These are phyloP conservation scores for Nigrospora oryzae DNA, from an alignment of 2,329 filamentous ascomycete species.

Conservation along the genomic window DNA sequence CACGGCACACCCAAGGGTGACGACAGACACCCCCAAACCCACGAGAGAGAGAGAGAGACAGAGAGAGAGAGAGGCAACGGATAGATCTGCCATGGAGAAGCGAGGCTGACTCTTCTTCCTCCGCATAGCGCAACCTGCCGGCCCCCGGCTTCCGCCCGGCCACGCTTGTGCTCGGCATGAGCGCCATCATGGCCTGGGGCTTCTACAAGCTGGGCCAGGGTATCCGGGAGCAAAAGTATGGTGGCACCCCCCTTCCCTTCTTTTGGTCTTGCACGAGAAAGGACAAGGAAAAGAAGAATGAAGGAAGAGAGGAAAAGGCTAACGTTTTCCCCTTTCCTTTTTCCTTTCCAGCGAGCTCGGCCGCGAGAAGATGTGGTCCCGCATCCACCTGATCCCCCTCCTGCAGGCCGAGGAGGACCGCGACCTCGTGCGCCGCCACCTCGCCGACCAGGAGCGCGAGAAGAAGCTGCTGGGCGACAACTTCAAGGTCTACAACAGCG, in stretches of 20 bases:
- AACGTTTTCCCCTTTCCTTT: not conserved
- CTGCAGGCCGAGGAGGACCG: constrained; percentile 96
- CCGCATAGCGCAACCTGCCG: constrained; percentile 74
- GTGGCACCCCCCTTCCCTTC: constrained; percentile 16
- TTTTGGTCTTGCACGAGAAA: not conserved
- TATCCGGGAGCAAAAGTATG: constrained; percentile 86
- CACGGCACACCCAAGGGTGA: no score
- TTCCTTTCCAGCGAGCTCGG: constrained; percentile 64
- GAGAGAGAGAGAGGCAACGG: not conserved
- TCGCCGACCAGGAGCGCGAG: constrained; percentile 82
- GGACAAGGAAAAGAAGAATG: not conserved
- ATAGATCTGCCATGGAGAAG: not conserved
- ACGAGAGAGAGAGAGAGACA: no score
- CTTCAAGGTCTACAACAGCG: constrained; percentile 77
- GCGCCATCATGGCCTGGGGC: constrained; percentile 75
- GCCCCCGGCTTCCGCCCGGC: constrained; percentile 81
- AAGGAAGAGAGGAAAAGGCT: not conserved
- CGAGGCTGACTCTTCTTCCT: constrained; percentile 8
- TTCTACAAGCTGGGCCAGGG: constrained; percentile 82
- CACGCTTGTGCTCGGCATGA: constrained; percentile 68
- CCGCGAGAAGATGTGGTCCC: constrained; percentile 96
- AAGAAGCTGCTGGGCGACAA: constrained; percentile 82
- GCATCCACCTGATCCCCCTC: constrained; percentile 88
- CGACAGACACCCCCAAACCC: no score
- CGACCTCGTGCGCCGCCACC: constrained; percentile 80